These are phyloP conservation scores for Sporothrix luriei DNA, from an alignment of 2,329 filamentous ascomycete genomes.

Conservation along the genomic window DNA sequence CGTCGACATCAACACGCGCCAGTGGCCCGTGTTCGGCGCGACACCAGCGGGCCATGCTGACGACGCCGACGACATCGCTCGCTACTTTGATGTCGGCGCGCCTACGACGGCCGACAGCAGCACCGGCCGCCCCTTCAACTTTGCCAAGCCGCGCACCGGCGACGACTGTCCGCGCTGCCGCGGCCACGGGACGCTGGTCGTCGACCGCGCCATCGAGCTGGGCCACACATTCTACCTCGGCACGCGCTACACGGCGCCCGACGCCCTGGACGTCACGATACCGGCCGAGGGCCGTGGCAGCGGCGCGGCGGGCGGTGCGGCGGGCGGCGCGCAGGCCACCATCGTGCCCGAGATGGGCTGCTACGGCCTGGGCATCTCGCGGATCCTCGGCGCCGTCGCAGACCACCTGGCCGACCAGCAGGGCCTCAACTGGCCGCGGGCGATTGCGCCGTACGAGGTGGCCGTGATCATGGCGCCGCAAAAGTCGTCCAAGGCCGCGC, in stretches of 20 bases:
- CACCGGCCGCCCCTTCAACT: conserved; percentile 53
- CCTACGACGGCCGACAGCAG: not conserved
- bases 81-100: conserved; percentile 3
- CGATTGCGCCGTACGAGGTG: conserved; percentile 81
- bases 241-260: conserved; percentile 71
- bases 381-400: conserved; percentile 84
- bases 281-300: conserved; percentile 40
- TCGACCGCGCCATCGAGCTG: conserved; percentile 79
- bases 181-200: conserved; percentile 58
- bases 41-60: not conserved
- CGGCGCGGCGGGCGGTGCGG: conserved; percentile 43
- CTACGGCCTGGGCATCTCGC: conserved; percentile 90
- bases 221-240: conserved; percentile 95
- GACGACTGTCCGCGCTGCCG: conserved; percentile 74
- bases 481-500: not conserved
- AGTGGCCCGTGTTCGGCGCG: conserved; percentile 23
- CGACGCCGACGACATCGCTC: not conserved
- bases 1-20: not conserved
- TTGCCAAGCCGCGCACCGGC: conserved; percentile 66
- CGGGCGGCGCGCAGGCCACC: conserved; percentile 37
- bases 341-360: conserved; percentile 79
- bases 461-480: conserved; percentile 59
- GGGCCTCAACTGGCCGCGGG: conserved; percentile 85
- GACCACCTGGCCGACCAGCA: conserved; percentile 69
- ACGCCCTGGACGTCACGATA: conserved; percentile 65